A percentile compares a stretch with the other conserved stretches of the same genome.
Evolutionary conservation across 805 yeast genomes (phyloP).

Genomic region (Kuraishia borneana): DNA sequence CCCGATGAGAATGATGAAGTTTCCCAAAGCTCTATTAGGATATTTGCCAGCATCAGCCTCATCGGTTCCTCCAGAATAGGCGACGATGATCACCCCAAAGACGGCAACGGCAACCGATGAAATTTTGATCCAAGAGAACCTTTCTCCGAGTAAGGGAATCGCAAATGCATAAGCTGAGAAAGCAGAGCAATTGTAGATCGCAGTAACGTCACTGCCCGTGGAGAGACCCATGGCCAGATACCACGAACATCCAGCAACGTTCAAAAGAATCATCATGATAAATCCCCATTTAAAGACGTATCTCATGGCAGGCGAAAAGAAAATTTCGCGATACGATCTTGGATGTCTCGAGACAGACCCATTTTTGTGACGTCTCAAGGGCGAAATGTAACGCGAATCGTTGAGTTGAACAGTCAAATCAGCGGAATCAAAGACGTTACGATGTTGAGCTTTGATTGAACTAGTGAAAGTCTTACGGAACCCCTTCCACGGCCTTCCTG

Average conservation of each 20-base stretch:
- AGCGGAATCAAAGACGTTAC: constrained; percentile 26
- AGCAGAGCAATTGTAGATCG: constrained; percentile 84
- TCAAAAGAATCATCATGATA: constrained; percentile 44
- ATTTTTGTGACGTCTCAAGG: constrained; percentile 7
- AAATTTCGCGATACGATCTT: constrained; percentile 18
- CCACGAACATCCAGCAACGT: constrained; percentile 77
- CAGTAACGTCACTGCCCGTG: constrained; percentile 79
- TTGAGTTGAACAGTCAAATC: constrained; percentile 19
- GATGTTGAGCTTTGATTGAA: constrained; percentile 30
- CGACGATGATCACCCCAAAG: constrained; percentile 67
- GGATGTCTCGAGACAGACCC: constrained; percentile 18
- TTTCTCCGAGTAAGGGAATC: constrained; percentile 60
- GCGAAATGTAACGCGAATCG: constrained; percentile 17
- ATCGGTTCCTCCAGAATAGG: constrained; percentile 41
- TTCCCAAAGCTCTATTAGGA: constrained; percentile 59
- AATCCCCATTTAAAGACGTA: constrained; percentile 34
- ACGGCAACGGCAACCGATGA: constrained; percentile 63
- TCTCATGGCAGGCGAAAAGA: constrained; percentile 31
- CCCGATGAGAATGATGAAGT: constrained; percentile 58
- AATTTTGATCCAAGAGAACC: constrained; percentile 50
- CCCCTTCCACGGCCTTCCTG: constrained; percentile 18
- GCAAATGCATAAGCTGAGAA: constrained; percentile 83
- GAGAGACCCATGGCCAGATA: constrained; percentile 73
- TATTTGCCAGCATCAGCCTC: constrained; percentile 16
- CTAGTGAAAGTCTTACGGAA: constrained; percentile 18